phyloP scores from a whole-genome alignment of 192 early-diverging fungal species.

The Coemansia sp. region DNA sequence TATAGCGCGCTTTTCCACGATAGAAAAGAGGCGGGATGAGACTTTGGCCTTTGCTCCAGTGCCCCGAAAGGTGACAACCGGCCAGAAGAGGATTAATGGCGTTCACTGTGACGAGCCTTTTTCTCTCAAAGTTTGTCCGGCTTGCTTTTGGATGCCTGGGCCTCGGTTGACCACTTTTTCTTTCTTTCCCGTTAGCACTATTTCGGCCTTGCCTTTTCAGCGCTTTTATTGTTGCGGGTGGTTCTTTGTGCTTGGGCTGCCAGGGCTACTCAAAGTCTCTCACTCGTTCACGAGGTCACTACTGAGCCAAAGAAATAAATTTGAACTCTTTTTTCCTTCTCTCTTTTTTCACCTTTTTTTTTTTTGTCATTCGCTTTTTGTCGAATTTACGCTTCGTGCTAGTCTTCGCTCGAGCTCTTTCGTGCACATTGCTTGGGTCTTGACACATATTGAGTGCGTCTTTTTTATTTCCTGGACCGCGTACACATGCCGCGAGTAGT shows the following conservation, averaged over 20 bases:
- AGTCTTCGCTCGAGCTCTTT: background rate
- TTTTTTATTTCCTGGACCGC: background rate
- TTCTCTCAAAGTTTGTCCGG: background rate
- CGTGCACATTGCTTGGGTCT: background rate
- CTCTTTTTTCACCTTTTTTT: background rate
- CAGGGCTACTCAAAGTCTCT: background rate
- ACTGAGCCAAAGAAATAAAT: background rate
- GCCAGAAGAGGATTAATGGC: conserved; percentile 9
- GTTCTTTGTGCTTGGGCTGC: background rate
- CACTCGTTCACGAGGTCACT: background rate
- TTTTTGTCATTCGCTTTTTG: background rate
- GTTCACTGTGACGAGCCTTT: background rate
- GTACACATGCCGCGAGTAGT: conserved; percentile 9
- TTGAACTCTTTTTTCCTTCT: background rate
- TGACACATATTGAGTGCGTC: background rate
- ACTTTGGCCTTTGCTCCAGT: background rate
- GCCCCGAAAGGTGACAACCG: background rate
- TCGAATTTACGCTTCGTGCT: background rate
- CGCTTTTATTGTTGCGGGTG: background rate
- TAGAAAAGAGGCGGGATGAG: background rate
- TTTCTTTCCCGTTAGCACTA: background rate
- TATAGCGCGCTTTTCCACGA: background rate
- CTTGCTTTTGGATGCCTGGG: background rate
- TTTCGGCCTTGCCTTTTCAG: background rate
- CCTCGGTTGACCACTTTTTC: background rate